These are phyloP conservation scores for Gloeophyllum trabeum DNA, from an alignment of 768 basidiomycete species.

Conservation along the genomic window DNA sequence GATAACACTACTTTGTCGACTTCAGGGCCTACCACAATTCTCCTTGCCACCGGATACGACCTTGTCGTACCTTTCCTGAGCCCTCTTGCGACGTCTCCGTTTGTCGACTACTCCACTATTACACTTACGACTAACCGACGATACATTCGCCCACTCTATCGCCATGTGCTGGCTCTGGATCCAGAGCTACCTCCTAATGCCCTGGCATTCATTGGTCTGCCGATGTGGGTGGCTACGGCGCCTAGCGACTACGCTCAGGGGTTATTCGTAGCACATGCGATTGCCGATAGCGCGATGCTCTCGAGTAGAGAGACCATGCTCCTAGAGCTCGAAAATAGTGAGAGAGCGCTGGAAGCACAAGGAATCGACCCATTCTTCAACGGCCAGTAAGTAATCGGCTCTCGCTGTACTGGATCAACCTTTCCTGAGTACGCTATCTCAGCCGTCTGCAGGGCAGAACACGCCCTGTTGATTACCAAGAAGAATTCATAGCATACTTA, in stretches of 20 bases:
- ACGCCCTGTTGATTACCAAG: constrained; percentile 23
- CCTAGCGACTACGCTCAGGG: constrained; percentile 40
- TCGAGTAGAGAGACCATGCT: constrained; percentile 24
- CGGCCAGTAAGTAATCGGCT: too few species aligned
- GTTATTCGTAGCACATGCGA: constrained; percentile 31
- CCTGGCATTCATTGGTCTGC: constrained; percentile 44
- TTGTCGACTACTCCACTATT: neutral
- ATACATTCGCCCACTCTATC: constrained; percentile 44
- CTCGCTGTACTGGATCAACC: too few species aligned
- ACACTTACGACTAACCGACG: constrained; percentile 32
- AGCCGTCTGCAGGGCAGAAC: too few species aligned
- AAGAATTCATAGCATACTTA: constrained; percentile 18
- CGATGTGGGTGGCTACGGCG: constrained; percentile 33
- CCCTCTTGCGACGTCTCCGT: neutral
- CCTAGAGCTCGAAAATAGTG: constrained; percentile 25
- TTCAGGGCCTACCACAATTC: constrained; percentile 29
- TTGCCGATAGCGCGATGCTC: constrained; percentile 30
- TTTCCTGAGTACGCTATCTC: too few species aligned
- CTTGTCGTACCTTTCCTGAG: constrained; percentile 37
- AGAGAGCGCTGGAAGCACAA: constrained; percentile 23
- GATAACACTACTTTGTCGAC: constrained; percentile 33
- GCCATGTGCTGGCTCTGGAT: constrained; percentile 42
- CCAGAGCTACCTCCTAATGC: constrained; percentile 34
- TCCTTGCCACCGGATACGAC: constrained; percentile 49
- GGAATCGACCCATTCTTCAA: too few species aligned